Evolutionary conservation across 2,329 filamentous ascomycete species (phyloP).

Genomic region (Claviceps spartinae): DNA sequence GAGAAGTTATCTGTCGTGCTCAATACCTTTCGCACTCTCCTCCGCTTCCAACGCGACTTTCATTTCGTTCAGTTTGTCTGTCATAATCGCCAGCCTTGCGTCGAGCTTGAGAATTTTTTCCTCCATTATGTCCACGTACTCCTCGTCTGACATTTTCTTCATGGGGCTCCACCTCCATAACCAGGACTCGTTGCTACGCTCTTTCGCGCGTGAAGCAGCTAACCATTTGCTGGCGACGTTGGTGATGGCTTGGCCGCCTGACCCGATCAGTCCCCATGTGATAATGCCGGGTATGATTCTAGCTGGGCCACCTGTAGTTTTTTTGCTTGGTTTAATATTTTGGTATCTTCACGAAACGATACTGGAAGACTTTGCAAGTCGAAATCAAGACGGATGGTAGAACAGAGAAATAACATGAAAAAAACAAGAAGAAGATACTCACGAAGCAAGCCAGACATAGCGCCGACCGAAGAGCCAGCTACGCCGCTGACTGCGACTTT

Average conservation of each 20-base stretch:
- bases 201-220: constrained; percentile 15
- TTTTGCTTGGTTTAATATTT: background rate
- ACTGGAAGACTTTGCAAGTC: background rate
- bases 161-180: constrained; percentile 59
- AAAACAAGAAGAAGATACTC: constrained; percentile 15
- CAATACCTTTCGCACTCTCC: background rate
- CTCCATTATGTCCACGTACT: constrained; percentile 56
- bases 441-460: constrained; percentile 44
- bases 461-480: constrained; percentile 55
- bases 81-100: no score
- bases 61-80: background rate
- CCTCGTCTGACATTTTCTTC: constrained; percentile 53
- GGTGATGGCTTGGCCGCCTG: constrained; percentile 24
- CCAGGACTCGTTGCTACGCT: constrained; percentile 26
- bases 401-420: background rate
- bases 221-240: constrained; percentile 23
- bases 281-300: constrained; percentile 39
- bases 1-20: no score
- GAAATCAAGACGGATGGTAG: no score
- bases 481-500: constrained; percentile 53
- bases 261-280: constrained; percentile 31
- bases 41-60: constrained; percentile 33
- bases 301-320: constrained; percentile 31
- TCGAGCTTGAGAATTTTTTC: constrained; percentile 61
- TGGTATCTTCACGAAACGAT: background rate